Conservation (phyloP, 208 protist genomes). For the Leishmania turanica region DNA sequence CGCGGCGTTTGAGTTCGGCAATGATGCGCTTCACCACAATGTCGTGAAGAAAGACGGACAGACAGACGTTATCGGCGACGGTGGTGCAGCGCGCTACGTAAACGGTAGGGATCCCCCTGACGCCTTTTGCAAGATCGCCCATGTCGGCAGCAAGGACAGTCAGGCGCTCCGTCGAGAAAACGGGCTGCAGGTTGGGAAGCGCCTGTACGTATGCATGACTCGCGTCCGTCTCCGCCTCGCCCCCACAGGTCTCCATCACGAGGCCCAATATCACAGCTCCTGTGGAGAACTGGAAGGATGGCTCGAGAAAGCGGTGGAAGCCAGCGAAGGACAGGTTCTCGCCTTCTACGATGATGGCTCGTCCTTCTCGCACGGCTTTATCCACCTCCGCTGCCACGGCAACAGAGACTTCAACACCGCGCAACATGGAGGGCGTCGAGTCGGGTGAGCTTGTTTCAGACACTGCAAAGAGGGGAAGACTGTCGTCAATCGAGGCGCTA, state of each 20-base stretch:
- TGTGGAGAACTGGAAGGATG: slow-evolving; percentile 12
- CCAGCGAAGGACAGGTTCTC: slow-evolving; percentile 35
- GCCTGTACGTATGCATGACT: background rate
- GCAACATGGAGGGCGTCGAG: background rate
- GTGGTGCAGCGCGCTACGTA: slow-evolving; percentile 21
- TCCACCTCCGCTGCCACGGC: slow-evolving; percentile 42
- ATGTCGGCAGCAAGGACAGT: slow-evolving; percentile 6
- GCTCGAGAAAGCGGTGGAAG: slow-evolving; percentile 33
- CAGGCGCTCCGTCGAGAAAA: slow-evolving; percentile 12
- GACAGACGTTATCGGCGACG: slow-evolving; percentile 10
- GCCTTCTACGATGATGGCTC: slow-evolving; percentile 59
- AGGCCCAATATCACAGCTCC: slow-evolving; percentile 22
- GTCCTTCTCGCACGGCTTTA: slow-evolving; percentile 46
- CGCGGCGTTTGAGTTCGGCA: slow-evolving; percentile 8
- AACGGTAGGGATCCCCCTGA: background rate
- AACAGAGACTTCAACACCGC: slow-evolving; percentile 2
- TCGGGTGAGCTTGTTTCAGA: background rate
- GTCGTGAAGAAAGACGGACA: slow-evolving; percentile 26
- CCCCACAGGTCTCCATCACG: slow-evolving; percentile 2
- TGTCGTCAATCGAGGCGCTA: slow-evolving; percentile 23
- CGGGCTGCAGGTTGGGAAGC: background rate
- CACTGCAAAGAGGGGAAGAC: background rate
- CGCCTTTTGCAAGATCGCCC: background rate
- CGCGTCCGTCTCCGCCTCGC: background rate
- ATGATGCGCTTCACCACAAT: slow-evolving; percentile 26